phyloP scores from a whole-genome alignment of 331 rosid species.

The Acacia pycnantha region DNA sequence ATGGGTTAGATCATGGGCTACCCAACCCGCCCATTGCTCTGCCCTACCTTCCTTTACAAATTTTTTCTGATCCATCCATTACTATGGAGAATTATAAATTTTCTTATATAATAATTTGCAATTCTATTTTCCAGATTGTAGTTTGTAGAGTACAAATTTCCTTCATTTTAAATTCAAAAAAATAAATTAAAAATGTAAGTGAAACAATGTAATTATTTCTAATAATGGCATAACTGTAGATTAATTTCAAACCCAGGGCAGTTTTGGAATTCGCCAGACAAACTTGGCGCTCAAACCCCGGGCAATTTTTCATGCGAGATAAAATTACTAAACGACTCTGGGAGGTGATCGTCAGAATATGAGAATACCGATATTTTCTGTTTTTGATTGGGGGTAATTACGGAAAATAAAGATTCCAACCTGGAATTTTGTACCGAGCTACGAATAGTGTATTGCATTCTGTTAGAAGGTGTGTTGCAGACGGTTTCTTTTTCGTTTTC shows the following conservation, averaged over 20 bases:
- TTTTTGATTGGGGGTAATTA: background rate
- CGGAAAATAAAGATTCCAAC: conserved; percentile 1
- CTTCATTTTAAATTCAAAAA: background rate
- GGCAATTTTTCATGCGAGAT: background rate
- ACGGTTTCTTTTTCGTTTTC: conserved; percentile 35
- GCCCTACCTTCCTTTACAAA: no score
- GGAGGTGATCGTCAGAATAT: background rate
- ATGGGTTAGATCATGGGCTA: no score
- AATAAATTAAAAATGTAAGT: background rate
- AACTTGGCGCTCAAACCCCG: background rate
- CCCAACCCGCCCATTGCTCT: no score
- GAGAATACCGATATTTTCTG: background rate
- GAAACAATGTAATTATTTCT: background rate
- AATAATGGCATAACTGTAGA: background rate
- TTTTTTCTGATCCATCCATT: no score
- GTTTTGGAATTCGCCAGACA: background rate
- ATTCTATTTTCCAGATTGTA: no score
- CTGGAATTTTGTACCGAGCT: conserved; percentile 10
- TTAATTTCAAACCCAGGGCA: background rate
- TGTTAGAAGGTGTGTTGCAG: conserved; percentile 44
- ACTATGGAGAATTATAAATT: no score
- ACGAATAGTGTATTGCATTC: conserved; percentile 37
- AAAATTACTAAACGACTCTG: background rate
- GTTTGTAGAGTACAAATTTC: background rate
- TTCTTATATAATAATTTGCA: no score